A percentile compares a stretch with the other conserved stretches of the same genome.
These are phyloP conservation scores for Mikania micrantha DNA, from an alignment of 129 eudicot genomes.

Conservation along the genomic window DNA sequence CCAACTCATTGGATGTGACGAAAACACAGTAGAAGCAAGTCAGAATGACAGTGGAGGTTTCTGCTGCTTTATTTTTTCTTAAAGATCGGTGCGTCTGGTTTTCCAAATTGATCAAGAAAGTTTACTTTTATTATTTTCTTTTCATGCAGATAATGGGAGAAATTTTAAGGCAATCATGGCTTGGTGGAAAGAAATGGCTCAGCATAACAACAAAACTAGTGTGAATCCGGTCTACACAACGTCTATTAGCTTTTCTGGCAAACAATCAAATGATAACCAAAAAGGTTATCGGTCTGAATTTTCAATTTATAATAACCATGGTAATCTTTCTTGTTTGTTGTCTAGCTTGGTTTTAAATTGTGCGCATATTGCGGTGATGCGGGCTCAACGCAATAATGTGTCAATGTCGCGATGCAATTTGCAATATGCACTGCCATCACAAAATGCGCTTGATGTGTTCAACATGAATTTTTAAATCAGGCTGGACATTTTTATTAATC, in stretches of 20 bases:
- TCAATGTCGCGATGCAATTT: too few species aligned
- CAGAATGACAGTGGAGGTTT: conserved; percentile 38
- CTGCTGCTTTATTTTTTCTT: neutral
- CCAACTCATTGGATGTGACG: conserved; percentile 29
- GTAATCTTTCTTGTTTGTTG: neutral
- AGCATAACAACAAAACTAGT: conserved; percentile 40
- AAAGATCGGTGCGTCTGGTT: neutral
- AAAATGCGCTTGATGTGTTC: too few species aligned
- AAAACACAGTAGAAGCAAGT: conserved; percentile 26
- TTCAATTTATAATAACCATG: too few species aligned
- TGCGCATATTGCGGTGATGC: too few species aligned
- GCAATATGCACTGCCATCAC: too few species aligned
- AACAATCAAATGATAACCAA: conserved; percentile 24
- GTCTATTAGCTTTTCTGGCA: conserved; percentile 18
- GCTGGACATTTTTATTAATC: too few species aligned
- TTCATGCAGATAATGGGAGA: conserved; percentile 38
- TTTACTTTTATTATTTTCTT: neutral
- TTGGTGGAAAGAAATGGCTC: conserved; percentile 99
- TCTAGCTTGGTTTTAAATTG: too few species aligned
- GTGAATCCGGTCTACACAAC: conserved; percentile 21
- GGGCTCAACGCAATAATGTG: too few species aligned
- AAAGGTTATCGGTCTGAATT: conserved; percentile 29
- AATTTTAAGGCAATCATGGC: conserved; percentile 79
- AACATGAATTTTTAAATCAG: too few species aligned
- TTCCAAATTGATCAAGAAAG: neutral